Percentiles rank a stretch among this genome's conserved stretches.
Evolutionary conservation across 2,329 filamentous ascomycete genomes (phyloP).

Genomic region (Pseudogymnoascus sp.): DNA sequence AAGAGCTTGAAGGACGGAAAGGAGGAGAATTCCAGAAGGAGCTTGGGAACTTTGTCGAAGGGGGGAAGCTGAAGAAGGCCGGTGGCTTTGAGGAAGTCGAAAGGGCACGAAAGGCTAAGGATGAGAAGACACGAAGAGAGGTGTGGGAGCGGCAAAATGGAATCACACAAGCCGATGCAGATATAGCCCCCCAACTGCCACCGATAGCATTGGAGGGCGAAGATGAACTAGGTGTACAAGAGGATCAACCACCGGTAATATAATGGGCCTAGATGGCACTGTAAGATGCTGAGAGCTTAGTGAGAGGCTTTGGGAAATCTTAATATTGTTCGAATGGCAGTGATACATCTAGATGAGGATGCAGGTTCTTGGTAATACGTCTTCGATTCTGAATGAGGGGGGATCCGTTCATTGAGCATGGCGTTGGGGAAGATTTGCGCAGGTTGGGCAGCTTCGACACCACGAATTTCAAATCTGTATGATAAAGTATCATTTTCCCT

Average conservation of each 20-base stretch:
- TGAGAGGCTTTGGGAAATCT: neutral
- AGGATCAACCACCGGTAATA: neutral
- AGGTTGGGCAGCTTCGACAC: neutral
- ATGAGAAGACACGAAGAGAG: conserved; percentile 78
- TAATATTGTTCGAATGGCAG: conserved; percentile 5
- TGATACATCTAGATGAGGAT: neutral
- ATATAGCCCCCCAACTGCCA: neutral
- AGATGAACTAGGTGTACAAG: conserved; percentile 1
- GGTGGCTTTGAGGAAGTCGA: conserved; percentile 94
- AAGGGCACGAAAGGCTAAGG: conserved; percentile 72
- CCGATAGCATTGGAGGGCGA: neutral
- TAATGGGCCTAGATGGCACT: neutral
- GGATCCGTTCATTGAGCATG: neutral
- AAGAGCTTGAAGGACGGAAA: conserved; percentile 71
- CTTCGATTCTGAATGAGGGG: neutral
- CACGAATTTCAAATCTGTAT: conserved; percentile 3
- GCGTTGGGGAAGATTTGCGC: neutral
- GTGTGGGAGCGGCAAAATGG: conserved; percentile 64
- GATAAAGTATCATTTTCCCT: conserved; percentile 3
- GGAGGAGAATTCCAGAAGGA: conserved; percentile 75
- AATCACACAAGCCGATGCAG: conserved; percentile 11
- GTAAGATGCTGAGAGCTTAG: neutral
- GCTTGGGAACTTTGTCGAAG: conserved; percentile 74
- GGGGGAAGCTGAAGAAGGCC: conserved; percentile 90
- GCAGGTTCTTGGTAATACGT: neutral